Percentiles rank a stretch among this genome's conserved stretches.
Conservation (phyloP, 257 asterid genomes). For the Solanum pimpinellifolium region DNA sequence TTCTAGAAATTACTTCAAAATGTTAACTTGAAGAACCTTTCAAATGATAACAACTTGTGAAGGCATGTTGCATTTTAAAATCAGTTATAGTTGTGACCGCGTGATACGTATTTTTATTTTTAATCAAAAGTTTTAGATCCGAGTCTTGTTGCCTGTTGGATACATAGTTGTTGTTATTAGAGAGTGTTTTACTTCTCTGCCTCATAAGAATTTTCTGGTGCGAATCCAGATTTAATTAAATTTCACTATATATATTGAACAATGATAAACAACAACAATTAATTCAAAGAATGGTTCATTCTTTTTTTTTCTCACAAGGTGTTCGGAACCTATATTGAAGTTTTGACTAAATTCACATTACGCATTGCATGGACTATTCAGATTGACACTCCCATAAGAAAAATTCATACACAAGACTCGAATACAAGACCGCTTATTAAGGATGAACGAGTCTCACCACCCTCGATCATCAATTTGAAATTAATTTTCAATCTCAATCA, state of each 20-base stretch:
- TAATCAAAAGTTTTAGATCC: accelerated
- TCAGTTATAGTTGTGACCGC: accelerated
- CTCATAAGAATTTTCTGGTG: not conserved
- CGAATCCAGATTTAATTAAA: not conserved
- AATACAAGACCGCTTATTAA: accelerated
- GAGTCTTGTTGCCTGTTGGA: not conserved
- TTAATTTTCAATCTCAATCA: not conserved
- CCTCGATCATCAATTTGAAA: not conserved
- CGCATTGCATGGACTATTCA: too few species aligned
- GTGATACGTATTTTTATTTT: not conserved
- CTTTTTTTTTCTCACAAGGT: not conserved
- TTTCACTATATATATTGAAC: not conserved
- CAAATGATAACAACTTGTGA: not conserved
- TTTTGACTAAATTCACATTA: accelerated
- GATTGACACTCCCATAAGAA: not conserved
- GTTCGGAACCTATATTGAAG: not conserved
- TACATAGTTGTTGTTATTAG: not conserved
- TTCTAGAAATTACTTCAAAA: not conserved
- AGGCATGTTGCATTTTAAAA: not conserved
- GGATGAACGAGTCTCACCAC: not conserved
- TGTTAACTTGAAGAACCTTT: not conserved
- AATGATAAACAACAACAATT: not conserved
- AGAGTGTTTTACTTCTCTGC: not conserved
- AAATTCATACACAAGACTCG: not conserved
- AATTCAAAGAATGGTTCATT: not conserved